These are phyloP conservation scores for Pulveroboletus sp. DNA, from an alignment of 768 basidiomycete species.

Conservation along the genomic window DNA sequence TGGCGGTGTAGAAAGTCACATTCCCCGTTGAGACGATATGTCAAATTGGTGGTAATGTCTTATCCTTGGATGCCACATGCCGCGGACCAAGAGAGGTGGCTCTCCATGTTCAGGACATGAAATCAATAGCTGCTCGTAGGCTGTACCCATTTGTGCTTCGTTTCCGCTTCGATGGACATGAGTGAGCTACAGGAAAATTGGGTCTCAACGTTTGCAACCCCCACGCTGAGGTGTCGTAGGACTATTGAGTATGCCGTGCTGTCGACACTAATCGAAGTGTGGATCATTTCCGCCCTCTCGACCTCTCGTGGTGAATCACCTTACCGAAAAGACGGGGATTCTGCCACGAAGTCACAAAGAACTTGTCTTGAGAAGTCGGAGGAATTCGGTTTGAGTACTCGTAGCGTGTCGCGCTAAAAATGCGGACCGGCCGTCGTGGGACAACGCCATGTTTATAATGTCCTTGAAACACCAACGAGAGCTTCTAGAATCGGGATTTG, in stretches of 20 bases:
- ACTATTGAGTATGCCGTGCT: neutral
- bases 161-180: neutral
- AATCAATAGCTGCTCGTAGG: no score
- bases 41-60: neutral
- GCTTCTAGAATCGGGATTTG: no score
- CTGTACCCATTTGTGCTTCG: neutral
- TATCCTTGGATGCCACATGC: neutral
- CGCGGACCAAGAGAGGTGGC: neutral
- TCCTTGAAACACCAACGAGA: no score
- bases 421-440: no score
- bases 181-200: neutral
- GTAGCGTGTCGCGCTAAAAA: no score
- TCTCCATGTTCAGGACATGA: neutral
- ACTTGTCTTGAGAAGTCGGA: neutral
- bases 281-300: no score
- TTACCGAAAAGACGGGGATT: neutral
- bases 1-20: neutral
- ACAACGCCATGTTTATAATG: no score
- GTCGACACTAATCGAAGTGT: neutral
- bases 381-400: neutral
- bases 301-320: neutral
- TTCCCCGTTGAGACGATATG: neutral
- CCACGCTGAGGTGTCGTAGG: neutral
- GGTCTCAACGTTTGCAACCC: neutral
- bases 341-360: neutral